Evolutionary conservation across 2,329 filamentous ascomycete genomes (phyloP).

Genomic region (Xylariaceae sp.): DNA sequence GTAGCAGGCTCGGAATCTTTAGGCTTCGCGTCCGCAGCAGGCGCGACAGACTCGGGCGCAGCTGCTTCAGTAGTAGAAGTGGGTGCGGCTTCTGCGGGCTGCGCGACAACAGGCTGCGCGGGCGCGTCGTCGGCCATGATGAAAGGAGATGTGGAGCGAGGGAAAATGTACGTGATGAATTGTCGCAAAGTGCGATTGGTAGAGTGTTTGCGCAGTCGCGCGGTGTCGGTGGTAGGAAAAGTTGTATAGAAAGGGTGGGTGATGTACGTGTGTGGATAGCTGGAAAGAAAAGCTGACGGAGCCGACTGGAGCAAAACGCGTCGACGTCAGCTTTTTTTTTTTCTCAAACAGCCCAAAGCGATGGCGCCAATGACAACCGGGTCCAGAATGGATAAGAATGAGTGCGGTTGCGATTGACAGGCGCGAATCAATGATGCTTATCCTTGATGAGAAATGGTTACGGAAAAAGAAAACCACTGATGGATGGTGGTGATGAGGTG

Average conservation of each 20-base stretch:
- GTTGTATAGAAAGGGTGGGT: background rate
- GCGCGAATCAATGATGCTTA: background rate
- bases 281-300: background rate
- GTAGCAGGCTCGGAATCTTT: constrained; percentile 15
- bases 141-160: constrained; percentile 5
- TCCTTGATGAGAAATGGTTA: too few species aligned
- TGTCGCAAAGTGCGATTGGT: constrained; percentile 4
- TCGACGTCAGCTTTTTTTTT: constrained; percentile 7
- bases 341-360: background rate
- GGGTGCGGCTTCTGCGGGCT: constrained; percentile 17
- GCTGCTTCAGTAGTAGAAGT: constrained; percentile 8
- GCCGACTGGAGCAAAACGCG: constrained; percentile 19
- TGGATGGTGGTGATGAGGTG: too few species aligned
- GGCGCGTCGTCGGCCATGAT: constrained; percentile 28
- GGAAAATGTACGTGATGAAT: constrained; percentile 8
- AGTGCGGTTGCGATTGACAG: background rate
- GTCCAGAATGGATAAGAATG: constrained; percentile 11
- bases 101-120: constrained; percentile 24
- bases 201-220: too few species aligned
- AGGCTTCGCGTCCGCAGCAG: constrained; percentile 17
- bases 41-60: constrained; percentile 18
- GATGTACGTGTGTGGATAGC: background rate
- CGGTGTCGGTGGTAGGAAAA: too few species aligned
- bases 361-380: constrained; percentile 20
- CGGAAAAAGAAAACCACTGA: too few species aligned